Percentiles rank a stretch among this genome's conserved stretches.
These are phyloP conservation scores for Macrocybe gigantea DNA, from an alignment of 768 basidiomycete species.

Conservation along the genomic window DNA sequence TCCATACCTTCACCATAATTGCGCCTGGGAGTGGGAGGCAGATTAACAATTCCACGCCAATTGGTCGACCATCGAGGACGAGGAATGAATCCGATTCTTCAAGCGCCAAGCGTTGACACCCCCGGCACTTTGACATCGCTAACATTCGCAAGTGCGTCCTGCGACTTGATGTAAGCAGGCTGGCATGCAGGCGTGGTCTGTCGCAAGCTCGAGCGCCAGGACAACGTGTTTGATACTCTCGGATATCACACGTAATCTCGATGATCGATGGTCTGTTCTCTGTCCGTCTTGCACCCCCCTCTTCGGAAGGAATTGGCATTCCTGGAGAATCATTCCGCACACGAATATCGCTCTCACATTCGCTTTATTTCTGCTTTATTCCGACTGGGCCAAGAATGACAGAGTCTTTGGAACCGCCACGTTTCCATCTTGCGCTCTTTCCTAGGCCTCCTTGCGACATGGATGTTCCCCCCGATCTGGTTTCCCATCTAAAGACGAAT, in stretches of 20 bases:
- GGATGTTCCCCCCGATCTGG: no score
- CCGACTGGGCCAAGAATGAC: no score
- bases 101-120: constrained; percentile 19
- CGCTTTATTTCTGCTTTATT: constrained; percentile 16
- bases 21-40: no score
- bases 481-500: no score
- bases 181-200: constrained; percentile 6
- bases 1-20: constrained; percentile 10
- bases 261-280: constrained; percentile 35
- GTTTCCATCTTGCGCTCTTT: no score
- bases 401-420: no score
- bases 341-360: constrained; percentile 11
- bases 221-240: constrained; percentile 18
- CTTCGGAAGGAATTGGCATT: constrained; percentile 19
- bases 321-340: constrained; percentile 23
- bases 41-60: no score
- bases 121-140: constrained; percentile 12
- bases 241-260: constrained; percentile 30
- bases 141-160: constrained; percentile 11
- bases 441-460: no score
- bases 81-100: not conserved
- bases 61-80: not conserved
- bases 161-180: constrained; percentile 21
- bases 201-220: constrained; percentile 4
- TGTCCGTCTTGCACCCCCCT: no score